Base-by-base conservation (phyloP, 106 monocot species). In the Acorus calamus region DNA sequence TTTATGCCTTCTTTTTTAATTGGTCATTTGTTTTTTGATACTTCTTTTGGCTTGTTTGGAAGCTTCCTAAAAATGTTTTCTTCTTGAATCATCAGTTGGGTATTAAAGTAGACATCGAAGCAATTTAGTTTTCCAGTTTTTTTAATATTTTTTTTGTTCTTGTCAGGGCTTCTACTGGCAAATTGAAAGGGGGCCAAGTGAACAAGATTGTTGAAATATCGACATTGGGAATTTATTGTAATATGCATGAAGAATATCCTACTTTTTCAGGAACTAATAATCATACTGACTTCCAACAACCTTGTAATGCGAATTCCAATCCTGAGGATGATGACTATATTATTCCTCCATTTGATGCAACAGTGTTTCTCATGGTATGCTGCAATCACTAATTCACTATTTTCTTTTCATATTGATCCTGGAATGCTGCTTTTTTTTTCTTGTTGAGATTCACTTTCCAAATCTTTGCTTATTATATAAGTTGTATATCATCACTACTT, bases 191-290 rank as follows among this genome's bases (percentile, higher is more conserved):
- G 59, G 70, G 77, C 45, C 85, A 85, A 77, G 88, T 88, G 43
- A 85, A 73, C 62, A 98, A 98, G 79, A 77, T 76, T 57, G 55
- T 91, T 75, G 85, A 91, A 56, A 83, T 98, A 70, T 79, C 91
- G 64, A 70, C 49, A 73, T 76, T 83, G 56, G 77, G 79, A 42
- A 66, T 98, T 55, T 98, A 88, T 69, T 91, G 85, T 59, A 85
- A 83, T 14, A 53, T 66, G 56, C 57, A 81, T 11, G 73, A 71
- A 46, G 70, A 63, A 60, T 63, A 59, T 14, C 56, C 49, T 8
- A 56, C 56, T 44, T 43, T 56, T 6, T 60, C 60, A 11, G 49
- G 10, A 47, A 9, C 64, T 59, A 64, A 70, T 61, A 70, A 59
- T 52, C 28, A 68, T 11, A 57, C 44, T 55, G 57, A 69, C 41